Evolutionary conservation across 352 stramenopile species (phyloP).

Genomic region (Globisporangium iwayamae): DNA sequence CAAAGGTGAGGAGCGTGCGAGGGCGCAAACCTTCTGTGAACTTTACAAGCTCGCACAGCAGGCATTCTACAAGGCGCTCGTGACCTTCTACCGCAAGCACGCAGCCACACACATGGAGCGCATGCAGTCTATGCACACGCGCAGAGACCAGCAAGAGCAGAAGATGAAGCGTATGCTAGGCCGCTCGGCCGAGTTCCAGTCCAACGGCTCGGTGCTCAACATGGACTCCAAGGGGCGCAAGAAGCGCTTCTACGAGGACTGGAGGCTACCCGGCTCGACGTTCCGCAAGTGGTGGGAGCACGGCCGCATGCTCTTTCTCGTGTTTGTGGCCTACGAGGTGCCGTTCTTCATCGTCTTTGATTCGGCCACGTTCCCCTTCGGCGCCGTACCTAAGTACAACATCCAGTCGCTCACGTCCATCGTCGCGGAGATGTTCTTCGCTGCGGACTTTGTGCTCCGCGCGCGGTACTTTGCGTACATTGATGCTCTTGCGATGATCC

Average conservation of each 20-base stretch:
- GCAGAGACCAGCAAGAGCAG: conserved; percentile 64
- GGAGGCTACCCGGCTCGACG: conserved; percentile 43
- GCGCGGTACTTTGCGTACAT: conserved; percentile 63
- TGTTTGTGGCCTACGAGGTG: conserved; percentile 64
- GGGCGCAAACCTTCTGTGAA: conserved; percentile 68
- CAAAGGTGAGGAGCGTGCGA: conserved; percentile 42
- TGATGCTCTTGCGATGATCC: conserved; percentile 58
- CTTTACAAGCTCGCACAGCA: conserved; percentile 65
- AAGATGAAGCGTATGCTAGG: conserved; percentile 80
- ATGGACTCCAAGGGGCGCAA: background rate
- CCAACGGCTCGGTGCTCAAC: conserved; percentile 6
- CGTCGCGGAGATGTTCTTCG: conserved; percentile 54
- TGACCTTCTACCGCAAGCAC: conserved; percentile 46
- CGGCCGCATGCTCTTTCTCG: conserved; percentile 35
- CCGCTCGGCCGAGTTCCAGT: conserved; percentile 24
- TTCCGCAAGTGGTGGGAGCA: conserved; percentile 68
- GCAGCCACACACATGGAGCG: conserved; percentile 29
- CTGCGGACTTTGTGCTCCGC: conserved; percentile 48
- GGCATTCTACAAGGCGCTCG: conserved; percentile 48
- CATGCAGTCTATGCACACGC: conserved; percentile 52
- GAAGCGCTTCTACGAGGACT: conserved; percentile 25
- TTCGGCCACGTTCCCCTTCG: conserved; percentile 51
- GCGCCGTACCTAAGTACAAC: conserved; percentile 28
- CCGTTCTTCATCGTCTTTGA: conserved; percentile 71
- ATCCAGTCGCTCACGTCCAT: conserved; percentile 49